These are phyloP conservation scores for Fraxinus cuspidata DNA, from an alignment of 257 asterid species.

Conservation along the genomic window DNA sequence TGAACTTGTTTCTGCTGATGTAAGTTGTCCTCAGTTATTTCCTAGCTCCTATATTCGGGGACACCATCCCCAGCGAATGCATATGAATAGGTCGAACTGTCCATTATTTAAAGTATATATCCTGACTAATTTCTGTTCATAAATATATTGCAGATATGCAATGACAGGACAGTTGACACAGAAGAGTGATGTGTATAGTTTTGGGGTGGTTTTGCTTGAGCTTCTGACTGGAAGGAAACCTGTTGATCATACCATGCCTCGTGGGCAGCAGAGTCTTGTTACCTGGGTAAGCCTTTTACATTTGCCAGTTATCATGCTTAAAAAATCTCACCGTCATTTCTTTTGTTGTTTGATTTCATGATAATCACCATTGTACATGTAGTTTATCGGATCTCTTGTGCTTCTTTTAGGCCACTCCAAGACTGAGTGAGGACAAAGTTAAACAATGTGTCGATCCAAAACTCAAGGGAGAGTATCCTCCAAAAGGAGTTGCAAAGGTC, in stretches of 20 bases:
- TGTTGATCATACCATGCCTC: conserved; percentile 51
- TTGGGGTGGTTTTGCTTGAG: conserved; percentile 45
- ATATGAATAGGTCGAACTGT: neutral
- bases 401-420: conserved; percentile 39
- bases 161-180: conserved; percentile 95
- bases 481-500: conserved; percentile 93
- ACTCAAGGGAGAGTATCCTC: conserved; percentile 76
- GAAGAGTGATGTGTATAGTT: conserved; percentile 75
- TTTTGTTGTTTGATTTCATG: neutral
- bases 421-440: conserved; percentile 47
- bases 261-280: conserved; percentile 92
- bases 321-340: neutral
- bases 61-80: neutral
- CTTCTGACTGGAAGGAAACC: conserved; percentile 47
- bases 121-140: conserved; percentile 17
- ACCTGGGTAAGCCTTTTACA: conserved; percentile 67
- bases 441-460: conserved; percentile 51
- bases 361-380: neutral
- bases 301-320: neutral
- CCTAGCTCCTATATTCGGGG: neutral
- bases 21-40: neutral
- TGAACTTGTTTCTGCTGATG: too few species aligned
- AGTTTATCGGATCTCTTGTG: neutral
- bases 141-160: conserved; percentile 69
- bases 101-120: neutral